phyloP scores from a whole-genome alignment of 2,329 filamentous ascomycete genomes.

The Aureobasidium leucospermi region DNA sequence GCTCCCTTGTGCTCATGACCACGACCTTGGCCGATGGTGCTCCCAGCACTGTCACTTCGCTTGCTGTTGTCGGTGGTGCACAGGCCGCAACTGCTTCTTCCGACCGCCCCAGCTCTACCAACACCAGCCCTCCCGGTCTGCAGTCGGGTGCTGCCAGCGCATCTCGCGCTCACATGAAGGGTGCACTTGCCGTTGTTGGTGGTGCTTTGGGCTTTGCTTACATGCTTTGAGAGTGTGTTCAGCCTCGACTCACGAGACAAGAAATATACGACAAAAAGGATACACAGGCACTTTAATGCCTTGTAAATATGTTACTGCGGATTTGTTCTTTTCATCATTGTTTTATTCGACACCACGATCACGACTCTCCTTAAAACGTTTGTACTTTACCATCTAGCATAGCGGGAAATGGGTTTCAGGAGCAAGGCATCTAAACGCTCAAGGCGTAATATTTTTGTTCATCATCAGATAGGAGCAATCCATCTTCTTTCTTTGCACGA shows the following conservation, averaged over 20 bases:
- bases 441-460: neutral
- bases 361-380: constrained; percentile 17
- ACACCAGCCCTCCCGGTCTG: constrained; percentile 26
- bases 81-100: constrained; percentile 15
- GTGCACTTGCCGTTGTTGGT: constrained; percentile 26
- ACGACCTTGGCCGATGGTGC: constrained; percentile 29
- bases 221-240: constrained; percentile 23
- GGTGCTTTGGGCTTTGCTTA: constrained; percentile 28
- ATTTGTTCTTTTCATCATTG: neutral
- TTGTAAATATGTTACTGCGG: constrained; percentile 4
- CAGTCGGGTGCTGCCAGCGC: constrained; percentile 31
- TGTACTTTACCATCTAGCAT: constrained; percentile 15
- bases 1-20: constrained; percentile 32
- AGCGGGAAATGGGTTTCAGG: constrained; percentile 12
- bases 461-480: neutral
- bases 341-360: constrained; percentile 14
- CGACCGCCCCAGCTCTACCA: neutral
- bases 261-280: constrained; percentile 3
- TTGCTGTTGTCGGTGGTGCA: constrained; percentile 32
- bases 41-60: constrained; percentile 37
- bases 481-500: neutral
- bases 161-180: constrained; percentile 22
- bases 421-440: neutral
- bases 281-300: neutral
- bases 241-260: neutral